Evolutionary conservation across 2,329 filamentous ascomycete species (phyloP).

Genomic region (Rhynchosporium secalis): DNA sequence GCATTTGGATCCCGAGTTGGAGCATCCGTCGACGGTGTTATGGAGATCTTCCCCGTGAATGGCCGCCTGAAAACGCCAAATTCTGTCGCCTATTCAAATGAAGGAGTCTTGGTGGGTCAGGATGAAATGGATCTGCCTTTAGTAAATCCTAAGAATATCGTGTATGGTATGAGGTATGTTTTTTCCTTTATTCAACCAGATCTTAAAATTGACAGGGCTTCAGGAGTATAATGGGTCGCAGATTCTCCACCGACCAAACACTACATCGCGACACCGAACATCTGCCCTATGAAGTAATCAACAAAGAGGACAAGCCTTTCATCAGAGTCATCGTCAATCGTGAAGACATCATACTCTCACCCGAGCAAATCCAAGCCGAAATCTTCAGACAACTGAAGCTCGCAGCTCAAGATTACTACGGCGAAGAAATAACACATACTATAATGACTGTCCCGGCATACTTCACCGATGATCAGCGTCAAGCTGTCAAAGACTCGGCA

Average conservation of each 20-base stretch:
- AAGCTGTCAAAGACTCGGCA: constrained; percentile 71
- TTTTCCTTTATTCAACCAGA: not conserved
- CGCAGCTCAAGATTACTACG: constrained; percentile 15
- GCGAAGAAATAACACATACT: not conserved
- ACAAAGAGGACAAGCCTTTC: not conserved
- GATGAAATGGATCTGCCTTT: constrained; percentile 23
- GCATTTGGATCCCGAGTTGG: constrained; percentile 17
- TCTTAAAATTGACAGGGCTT: not conserved
- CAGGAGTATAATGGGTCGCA: constrained; percentile 18
- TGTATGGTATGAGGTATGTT: constrained; percentile 23
- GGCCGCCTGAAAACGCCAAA: not conserved
- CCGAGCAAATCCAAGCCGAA: constrained; percentile 17
- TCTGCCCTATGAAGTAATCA: constrained; percentile 17
- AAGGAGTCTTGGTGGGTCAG: constrained; percentile 21
- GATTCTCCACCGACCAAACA: constrained; percentile 14
- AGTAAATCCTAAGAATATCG: constrained; percentile 21
- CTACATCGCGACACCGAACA: constrained; percentile 12
- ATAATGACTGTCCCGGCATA: constrained; percentile 73
- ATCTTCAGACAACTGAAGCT: constrained; percentile 21
- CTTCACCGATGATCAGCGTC: constrained; percentile 75
- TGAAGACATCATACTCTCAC: constrained; percentile 8
- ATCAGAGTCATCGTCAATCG: constrained; percentile 14
- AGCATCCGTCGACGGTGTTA: not conserved
- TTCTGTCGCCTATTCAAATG: constrained; percentile 27
- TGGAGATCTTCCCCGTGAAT: not conserved